Evolutionary conservation across 257 asterid species (phyloP).

Genomic region (Nicotiana sylvestris): DNA sequence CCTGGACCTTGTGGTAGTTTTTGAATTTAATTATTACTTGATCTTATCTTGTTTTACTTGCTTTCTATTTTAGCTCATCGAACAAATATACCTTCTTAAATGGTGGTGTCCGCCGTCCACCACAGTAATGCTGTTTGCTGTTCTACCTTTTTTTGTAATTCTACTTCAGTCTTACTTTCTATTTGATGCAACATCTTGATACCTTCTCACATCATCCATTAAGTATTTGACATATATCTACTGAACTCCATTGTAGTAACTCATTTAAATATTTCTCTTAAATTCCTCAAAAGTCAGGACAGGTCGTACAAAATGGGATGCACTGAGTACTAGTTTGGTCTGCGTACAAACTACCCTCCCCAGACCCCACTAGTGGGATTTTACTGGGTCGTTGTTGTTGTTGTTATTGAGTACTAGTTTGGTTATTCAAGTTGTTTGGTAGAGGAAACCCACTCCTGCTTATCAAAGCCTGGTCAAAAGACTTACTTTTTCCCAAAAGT

Average conservation of each 20-base stretch:
- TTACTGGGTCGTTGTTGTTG: too few relatives aligned
- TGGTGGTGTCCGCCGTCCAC: not conserved
- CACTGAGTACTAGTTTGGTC: not conserved
- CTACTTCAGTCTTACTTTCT: not conserved
- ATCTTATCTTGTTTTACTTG: not conserved
- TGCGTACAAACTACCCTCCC: too few relatives aligned
- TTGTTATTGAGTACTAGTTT: not conserved
- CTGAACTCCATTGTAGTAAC: not conserved
- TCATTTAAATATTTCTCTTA: constrained; percentile 5
- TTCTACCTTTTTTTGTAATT: not conserved
- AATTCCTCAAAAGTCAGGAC: not conserved
- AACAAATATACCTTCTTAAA: not conserved
- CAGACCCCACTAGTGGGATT: too few relatives aligned
- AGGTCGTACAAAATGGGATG: not conserved
- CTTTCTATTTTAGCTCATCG: not conserved
- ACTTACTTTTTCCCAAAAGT: not conserved
- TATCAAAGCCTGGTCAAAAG: not conserved
- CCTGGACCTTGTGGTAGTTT: constrained; percentile 1
- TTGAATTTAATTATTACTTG: not conserved
- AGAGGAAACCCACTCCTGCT: not conserved
- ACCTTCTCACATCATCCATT: not conserved
- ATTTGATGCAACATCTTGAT: not conserved
- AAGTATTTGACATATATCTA: not conserved
- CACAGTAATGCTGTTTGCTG: not conserved
- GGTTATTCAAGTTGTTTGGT: not conserved